Evolutionary conservation across 2,329 filamentous ascomycete species (phyloP).

Genomic region (Fusarium austroafricanum): DNA sequence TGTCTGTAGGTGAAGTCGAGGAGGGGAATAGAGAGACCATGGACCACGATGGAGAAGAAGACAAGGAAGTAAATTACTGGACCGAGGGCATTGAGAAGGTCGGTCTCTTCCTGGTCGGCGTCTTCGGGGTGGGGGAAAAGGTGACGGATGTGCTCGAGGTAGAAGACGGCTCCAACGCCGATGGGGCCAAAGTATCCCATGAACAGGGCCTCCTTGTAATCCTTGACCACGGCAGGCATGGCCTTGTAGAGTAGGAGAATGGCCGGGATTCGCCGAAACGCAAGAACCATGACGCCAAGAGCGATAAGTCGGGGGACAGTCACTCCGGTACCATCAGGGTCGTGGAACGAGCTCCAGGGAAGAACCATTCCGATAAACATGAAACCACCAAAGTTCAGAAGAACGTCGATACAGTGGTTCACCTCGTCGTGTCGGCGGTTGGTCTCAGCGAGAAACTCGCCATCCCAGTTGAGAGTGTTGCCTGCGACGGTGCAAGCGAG

Average conservation of each 20-base stretch:
- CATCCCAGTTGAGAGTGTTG: slow-evolving; percentile 71
- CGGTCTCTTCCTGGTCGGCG: slow-evolving; percentile 50
- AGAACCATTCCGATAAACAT: slow-evolving; percentile 68
- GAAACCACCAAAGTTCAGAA: slow-evolving; percentile 71
- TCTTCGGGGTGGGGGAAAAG: slow-evolving; percentile 53
- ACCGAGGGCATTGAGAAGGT: slow-evolving; percentile 52
- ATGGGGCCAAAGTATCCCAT: slow-evolving; percentile 81
- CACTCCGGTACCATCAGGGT: slow-evolving; percentile 64
- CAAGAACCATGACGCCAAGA: slow-evolving; percentile 63
- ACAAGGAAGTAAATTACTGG: slow-evolving; percentile 58
- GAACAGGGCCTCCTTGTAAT: slow-evolving; percentile 69
- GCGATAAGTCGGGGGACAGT: slow-evolving; percentile 62
- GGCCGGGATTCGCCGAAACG: slow-evolving; percentile 68
- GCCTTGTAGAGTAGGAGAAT: slow-evolving; percentile 65
- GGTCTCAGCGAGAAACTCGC: slow-evolving; percentile 66
- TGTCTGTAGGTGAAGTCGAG: slow-evolving; percentile 19
- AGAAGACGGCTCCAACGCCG: slow-evolving; percentile 81
- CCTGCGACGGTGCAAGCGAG: slow-evolving; percentile 71
- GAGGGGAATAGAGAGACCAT: slow-evolving; percentile 59
- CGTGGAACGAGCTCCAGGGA: slow-evolving; percentile 66
- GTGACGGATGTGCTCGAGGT: slow-evolving; percentile 65
- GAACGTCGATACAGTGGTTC: slow-evolving; percentile 67
- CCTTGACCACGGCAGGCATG: slow-evolving; percentile 63
- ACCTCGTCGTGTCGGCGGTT: slow-evolving; percentile 69
- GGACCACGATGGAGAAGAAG: slow-evolving; percentile 44